Base-by-base conservation (phyloP, 2,329 filamentous ascomycete genomes). In the Sclerotinia spermophila region DNA sequence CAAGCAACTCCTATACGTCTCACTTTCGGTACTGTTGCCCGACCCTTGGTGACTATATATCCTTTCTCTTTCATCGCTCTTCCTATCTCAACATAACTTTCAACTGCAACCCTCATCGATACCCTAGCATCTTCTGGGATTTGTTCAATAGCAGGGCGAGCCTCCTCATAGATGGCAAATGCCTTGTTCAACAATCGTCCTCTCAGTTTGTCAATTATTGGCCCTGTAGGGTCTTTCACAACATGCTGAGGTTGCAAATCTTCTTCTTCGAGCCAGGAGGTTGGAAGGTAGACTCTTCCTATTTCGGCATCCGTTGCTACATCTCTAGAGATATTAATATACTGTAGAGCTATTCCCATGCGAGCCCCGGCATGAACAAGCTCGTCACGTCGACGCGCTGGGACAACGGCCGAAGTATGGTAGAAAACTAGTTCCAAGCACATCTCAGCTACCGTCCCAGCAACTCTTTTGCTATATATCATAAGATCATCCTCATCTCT, bases 71-170 rank as follows among this genome's bases (percentile, higher is more conserved):
- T 80, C 38, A 92, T 76, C n/a, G 89, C 86, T 56, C 89, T 81
- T 21, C 89, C 90, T 77, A 93, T 93, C 78, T 92, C 89, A 86
- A 93, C 90, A 76, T 93, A 92, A 73, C 89, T 92, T 79, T 92
- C 90, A 0, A 92, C 89, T 0, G 89, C 90, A 7, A 92, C 89
- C 19, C 88, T 83, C 77, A 92, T 87, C 0, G 89, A 87, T 0
- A 86, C 88, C 73, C 87, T 83, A 0, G 86, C 87, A 75, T 89
- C 85, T 0, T 72, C 62, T 0, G 91, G 90, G 0, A 94, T 81
- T 73, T 84, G 80, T 64, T 89, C 84, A 74, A 94, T 91, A 0
- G 86, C 84, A 2, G 76, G 79, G 67, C 84, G 82, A 4, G 87
- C 86, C 15, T 82, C 80, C 7, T 81, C 77, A 76, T 93, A 92